Base-by-base conservation (phyloP, 345 rosid genomes). In the Nasturtium officinale region DNA sequence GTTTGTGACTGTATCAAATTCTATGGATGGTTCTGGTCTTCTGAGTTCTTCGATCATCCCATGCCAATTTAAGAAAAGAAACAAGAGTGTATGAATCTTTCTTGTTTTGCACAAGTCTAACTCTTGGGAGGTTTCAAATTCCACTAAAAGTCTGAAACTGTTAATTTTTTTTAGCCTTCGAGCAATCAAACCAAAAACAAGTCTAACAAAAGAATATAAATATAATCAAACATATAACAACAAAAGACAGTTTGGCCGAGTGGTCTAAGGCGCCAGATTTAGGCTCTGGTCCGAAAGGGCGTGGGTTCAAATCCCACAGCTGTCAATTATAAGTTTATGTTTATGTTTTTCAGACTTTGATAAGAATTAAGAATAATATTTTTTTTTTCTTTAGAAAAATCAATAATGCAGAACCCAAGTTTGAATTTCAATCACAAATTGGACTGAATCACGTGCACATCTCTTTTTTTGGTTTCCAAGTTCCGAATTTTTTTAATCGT, bases 271-370 rank as follows among this genome's bases (percentile, higher is more conserved):
- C 97, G 97, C 95, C 96, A 89, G 92, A 95, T 87, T 91, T 88
- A 91, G 99, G 96, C 96, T 91, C 96, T 89, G 96, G 96, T 88
- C 96, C 92, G 97, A 81, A 87, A 94, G 96, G 99, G 96, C 91
- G 97, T 91, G 96, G 96, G 96, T 95, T 95, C 97, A 95, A 95
- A 90, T 89, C 93, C 93, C 97, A 88, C 90, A 94, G 97, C 93
- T 87, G 90, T 91, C 93, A 11, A 0, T 1, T 11, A 3, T 63
- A n/a, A n/a, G n/a, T 29, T 42, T n/a, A 7, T 0, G 0, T 4
- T 50, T 46, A n/a, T n/a, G n/a, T n/a, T n/a, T 20, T 20, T 0
- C 37, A 55, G 5, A 28, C 6, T 28, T 54, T 15, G 2, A 28
- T 28, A 28, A 28, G 20, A 26, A 23, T 53, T 25, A 42, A 4